Evolutionary conservation across 805 yeast genomes (phyloP), one percentile per base, ranked within the genome.

Genomic region (Torulaspora gathmanii): DNA sequence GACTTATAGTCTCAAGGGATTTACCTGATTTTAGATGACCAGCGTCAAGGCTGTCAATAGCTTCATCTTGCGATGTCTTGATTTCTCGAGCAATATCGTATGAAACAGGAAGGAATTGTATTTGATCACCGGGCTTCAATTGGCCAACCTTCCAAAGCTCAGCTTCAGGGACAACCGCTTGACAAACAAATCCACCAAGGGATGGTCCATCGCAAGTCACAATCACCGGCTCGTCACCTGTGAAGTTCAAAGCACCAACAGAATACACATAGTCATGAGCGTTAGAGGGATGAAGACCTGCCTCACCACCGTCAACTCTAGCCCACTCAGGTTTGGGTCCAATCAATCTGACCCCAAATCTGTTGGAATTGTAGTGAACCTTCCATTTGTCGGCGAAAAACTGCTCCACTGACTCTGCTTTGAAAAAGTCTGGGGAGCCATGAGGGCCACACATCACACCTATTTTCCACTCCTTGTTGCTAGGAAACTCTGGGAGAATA

Each of bases 71-170:
- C 1, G 70, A 64, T 22, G 58, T 57, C 65, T 80, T 84, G 65
- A 90, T 70, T 13, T 64, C 64, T 53, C 84, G 71, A 5, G 98
- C 96, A 46, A 75, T 69, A 25, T 77, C 80, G 55, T 78, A 83
- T 12, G 79, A 58, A 35, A 93, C 74, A 29, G 97, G 96, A 45
- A 80, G 79, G 72, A 93, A 91, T 54, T 77, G 77, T 49, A 91
- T 80, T 38, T 66, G 57, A 60, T 93, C 98, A 60, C 98, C 98
- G 4, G 98, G 97, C 66, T 86, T 90, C 34, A 87, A 90, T 70
- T 91, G 98, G 37, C 99, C 99, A 61, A 93, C 86, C 71, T 93
- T 93, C 98, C 98, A 91, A 83, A 93, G 80, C 70, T 93, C 99
- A 33, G 95, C 87, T 60, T 89, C 95, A 11, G 88, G 86, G 53